A percentile compares a stretch with the other conserved stretches of the same genome.
These are phyloP conservation scores for Cetradonia linearis DNA, from an alignment of 495 filamentous ascomycete genomes.

Conservation along the genomic window DNA sequence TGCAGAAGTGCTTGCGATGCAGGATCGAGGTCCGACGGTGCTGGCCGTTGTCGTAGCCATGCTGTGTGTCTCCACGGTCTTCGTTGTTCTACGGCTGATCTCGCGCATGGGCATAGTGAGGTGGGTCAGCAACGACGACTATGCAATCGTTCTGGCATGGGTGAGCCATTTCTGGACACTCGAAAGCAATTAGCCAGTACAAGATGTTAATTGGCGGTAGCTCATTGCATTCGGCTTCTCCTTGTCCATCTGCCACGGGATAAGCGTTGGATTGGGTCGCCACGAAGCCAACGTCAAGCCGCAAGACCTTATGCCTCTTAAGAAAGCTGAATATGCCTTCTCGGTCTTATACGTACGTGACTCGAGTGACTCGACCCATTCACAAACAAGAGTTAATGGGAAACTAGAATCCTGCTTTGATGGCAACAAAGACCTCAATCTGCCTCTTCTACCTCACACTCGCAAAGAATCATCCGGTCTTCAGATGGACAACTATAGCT, in stretches of 20 bases:
- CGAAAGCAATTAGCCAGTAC: neutral
- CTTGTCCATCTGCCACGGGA: slow-evolving; percentile 65
- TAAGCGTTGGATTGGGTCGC: slow-evolving; percentile 61
- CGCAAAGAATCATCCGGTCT: slow-evolving; percentile 61
- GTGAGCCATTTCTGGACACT: slow-evolving; percentile 30
- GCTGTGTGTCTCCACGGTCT: slow-evolving; percentile 54
- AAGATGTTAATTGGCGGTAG: slow-evolving; percentile 29
- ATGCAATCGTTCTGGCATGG: slow-evolving; percentile 78
- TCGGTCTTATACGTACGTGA: slow-evolving; percentile 69
- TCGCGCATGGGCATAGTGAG: slow-evolving; percentile 65
- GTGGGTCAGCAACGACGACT: slow-evolving; percentile 63
- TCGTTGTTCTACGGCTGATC: slow-evolving; percentile 61
- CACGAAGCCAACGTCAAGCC: slow-evolving; percentile 54
- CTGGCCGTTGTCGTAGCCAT: slow-evolving; percentile 65
- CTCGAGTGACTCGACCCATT: neutral
- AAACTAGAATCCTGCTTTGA: slow-evolving; percentile 75
- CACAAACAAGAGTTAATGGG: slow-evolving; percentile 18
- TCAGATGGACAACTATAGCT: slow-evolving; percentile 58
- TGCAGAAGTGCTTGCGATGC: slow-evolving; percentile 23
- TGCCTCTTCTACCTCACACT: slow-evolving; percentile 77
- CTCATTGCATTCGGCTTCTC: slow-evolving; percentile 65
- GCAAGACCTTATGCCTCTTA: slow-evolving; percentile 39
- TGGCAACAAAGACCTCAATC: slow-evolving; percentile 85
- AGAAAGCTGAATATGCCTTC: slow-evolving; percentile 67
- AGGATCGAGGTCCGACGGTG: slow-evolving; percentile 54